Base-by-base conservation (phyloP, 2,329 filamentous ascomycete genomes). In the Aspergillus jensenii region DNA sequence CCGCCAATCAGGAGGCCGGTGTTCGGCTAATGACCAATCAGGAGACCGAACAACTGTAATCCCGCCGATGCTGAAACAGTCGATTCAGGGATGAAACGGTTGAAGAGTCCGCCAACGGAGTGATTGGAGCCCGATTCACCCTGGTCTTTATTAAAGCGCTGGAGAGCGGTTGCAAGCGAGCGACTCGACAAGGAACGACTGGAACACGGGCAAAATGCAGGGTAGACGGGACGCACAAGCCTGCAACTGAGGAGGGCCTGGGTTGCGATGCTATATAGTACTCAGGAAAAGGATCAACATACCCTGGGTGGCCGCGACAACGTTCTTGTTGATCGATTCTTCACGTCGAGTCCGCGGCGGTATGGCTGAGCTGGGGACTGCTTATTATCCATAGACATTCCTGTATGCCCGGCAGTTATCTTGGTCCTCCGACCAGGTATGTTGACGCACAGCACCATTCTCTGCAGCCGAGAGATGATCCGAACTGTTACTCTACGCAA, bases 11-110 rank as follows among this genome's bases (percentile, higher is more conserved):
- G 49, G 41, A 19, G 27, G 14, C 15, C n/a, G 6, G n/a, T 6
- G 3, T 37, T 21, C 9, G 14, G 9, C 8, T 3, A 14, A 11
- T 15, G 35, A 8, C 56, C 56, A 55, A 58, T 55, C 46, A 54
- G 25, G 12, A 19, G 1, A 4, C 56, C 31, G n/a, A 49, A 14
- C 45, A 12, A 31, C 27, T 15, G 50, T 12, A 35, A 39, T 43
- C 50, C n/a, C n/a, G 44, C 41, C 27, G 43, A 31, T 23, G 51
- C 35, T 58, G 56, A 58, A 58, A 58, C 56, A 41, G 44, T 21
- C 35, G 33, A 40, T 40, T 51, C 51, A 55, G 46, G 51, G 56
- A 55, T 58, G 56, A 55, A 58, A 58, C 56, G 19, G 49, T 7
- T 17, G 8, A 25, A 52, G 39, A 58, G 15, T 43, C 49, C 49